phyloP scores from a whole-genome alignment of 2,329 filamentous ascomycete species.

The Emmonsia crescens region DNA sequence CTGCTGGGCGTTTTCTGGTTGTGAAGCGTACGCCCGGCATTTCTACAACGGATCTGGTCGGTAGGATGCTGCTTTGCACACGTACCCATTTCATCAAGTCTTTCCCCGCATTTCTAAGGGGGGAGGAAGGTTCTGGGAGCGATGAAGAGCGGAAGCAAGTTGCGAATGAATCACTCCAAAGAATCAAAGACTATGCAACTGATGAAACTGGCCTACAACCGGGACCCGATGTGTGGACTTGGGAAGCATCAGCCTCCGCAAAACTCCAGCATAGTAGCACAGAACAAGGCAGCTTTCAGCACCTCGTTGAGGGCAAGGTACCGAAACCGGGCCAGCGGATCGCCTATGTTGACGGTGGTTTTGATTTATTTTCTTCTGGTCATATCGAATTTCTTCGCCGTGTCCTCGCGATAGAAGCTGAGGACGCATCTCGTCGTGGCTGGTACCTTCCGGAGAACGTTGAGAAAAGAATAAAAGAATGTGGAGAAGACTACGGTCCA shows the following conservation, averaged over 20 bases:
- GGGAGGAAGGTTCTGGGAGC: conserved; percentile 61
- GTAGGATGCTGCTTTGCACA: conserved; percentile 95
- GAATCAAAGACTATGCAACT: conserved; percentile 77
- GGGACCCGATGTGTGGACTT: conserved; percentile 77
- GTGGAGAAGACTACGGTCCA: conserved; percentile 64
- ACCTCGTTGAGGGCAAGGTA: conserved; percentile 59
- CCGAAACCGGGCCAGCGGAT: conserved; percentile 70
- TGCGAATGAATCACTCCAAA: conserved; percentile 59
- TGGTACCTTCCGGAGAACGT: conserved; percentile 62
- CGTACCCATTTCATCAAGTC: conserved; percentile 84
- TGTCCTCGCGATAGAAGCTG: conserved; percentile 64
- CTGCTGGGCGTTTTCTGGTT: conserved; percentile 85
- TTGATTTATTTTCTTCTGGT: conserved; percentile 90
- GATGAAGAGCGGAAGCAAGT: conserved; percentile 53
- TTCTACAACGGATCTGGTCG: conserved; percentile 94
- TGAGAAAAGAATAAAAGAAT: conserved; percentile 50
- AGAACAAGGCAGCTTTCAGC: conserved; percentile 55
- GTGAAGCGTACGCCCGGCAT: conserved; percentile 95
- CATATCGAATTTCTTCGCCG: conserved; percentile 88
- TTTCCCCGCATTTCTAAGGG: conserved; percentile 56
- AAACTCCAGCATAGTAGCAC: conserved; percentile 35
- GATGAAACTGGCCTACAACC: conserved; percentile 70
- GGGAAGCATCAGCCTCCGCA: conserved; percentile 34
- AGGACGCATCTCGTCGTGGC: conserved; percentile 53
- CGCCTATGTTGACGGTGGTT: conserved; percentile 92